Base-by-base conservation (phyloP, 176 grass and related monocot genomes). In the Typha latifolia region DNA sequence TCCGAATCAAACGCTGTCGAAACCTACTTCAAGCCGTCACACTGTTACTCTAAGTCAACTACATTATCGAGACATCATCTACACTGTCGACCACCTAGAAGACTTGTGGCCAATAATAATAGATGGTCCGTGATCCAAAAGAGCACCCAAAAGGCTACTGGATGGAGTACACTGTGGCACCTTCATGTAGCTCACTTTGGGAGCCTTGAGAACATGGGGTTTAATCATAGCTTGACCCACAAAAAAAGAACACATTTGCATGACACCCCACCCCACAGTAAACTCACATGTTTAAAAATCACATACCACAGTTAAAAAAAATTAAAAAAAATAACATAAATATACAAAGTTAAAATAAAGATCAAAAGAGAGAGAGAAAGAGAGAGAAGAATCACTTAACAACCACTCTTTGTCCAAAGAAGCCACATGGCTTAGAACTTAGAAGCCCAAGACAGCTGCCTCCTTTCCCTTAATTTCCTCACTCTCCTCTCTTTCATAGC, bases 151-250 rank as follows among this genome's bases (percentile, higher is more conserved):
- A n/a, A n/a, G 47, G 9, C 23, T 48, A 10, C 6, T 21, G 18
- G n/a, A 12, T 12, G 0, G 18, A 14, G 66, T 31, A 49, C 18
- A 67, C 24, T 67, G 66, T 49, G 47, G 10, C 66, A 50, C 19
- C 16, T 68, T 14, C 47, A 22, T 68, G 37, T 12, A 49, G 4
- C 43, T 68, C 47, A 68, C 53, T 59, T 59, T 59, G 53, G 52
- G 15, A 49, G 12, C 47, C 43, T 24, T 27, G 47, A 27, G 66
- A 22, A 68, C 66, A 49, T 50, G 66, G 37, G 18, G 11, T 13
- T 68, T 37, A 68, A 49, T 68, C 43, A 68, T 68, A 48, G 4
- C 66, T 27, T 43, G 37, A 27, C 9, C 66, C 19, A 24, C 66
- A 32, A 68, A 22, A 59, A 59, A 59, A 10, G 10, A 57, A 18